Percentiles rank a stretch among this genome's conserved stretches.
Evolutionary conservation across 306 rosid genomes (phyloP).

Genomic region (Echinosophora koreensis): DNA sequence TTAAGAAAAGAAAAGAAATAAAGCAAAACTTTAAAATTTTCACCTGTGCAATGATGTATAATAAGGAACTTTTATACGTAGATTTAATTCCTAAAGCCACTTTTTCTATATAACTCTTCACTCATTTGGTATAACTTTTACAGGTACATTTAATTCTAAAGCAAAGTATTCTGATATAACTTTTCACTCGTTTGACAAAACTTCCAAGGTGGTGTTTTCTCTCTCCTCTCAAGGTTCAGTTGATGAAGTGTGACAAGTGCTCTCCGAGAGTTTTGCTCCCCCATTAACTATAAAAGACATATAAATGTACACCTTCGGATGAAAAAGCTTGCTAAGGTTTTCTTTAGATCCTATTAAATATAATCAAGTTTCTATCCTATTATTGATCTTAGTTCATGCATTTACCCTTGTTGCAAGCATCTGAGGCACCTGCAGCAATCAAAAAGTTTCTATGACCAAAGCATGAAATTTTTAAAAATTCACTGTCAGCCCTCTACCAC

Average conservation of each 20-base stretch:
- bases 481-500: too few species aligned
- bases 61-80: not conserved
- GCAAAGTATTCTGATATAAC: slow-evolving; percentile 31
- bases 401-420: not conserved
- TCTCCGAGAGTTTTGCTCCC: slow-evolving; percentile 74
- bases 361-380: slow-evolving; percentile 15
- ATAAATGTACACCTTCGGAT: slow-evolving; percentile 72
- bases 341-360: slow-evolving; percentile 26
- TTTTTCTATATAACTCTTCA: slow-evolving; percentile 36
- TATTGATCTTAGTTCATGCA: slow-evolving; percentile 9
- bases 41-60: not conserved
- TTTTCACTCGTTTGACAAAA: slow-evolving; percentile 56
- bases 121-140: slow-evolving; percentile 56
- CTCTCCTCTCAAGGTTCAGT: slow-evolving; percentile 69
- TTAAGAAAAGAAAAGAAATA: not conserved
- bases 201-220: slow-evolving; percentile 84
- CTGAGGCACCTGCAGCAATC: too few species aligned
- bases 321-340: slow-evolving; percentile 83
- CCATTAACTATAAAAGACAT: slow-evolving; percentile 89
- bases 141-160: slow-evolving; percentile 24
- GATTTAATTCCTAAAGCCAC: slow-evolving; percentile 25
- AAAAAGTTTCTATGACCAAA: too few species aligned
- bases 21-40: slow-evolving; percentile 1
- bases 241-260: slow-evolving; percentile 90
- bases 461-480: too few species aligned